Evolutionary conservation across 2,329 filamentous ascomycete genomes (phyloP).

Genomic region (Pleomassaria siparia): DNA sequence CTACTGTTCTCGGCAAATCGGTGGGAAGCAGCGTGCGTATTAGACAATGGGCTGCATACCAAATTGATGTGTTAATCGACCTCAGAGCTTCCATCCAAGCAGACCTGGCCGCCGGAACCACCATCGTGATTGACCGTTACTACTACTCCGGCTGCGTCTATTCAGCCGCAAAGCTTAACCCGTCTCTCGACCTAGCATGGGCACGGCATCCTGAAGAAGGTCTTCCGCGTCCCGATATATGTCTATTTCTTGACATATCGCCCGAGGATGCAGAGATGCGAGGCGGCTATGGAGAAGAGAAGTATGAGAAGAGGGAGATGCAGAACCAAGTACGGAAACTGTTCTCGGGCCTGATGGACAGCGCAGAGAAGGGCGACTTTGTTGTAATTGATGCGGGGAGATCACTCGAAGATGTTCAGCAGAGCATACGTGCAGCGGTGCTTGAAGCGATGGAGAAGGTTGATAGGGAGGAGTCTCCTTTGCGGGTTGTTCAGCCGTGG

Average conservation of each 20-base stretch:
- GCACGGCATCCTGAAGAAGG: constrained; percentile 82
- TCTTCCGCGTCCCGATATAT: constrained; percentile 82
- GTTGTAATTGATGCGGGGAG: constrained; percentile 57
- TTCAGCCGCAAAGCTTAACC: constrained; percentile 81
- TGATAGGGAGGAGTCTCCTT: constrained; percentile 17
- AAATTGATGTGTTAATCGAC: background rate
- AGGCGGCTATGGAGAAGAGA: constrained; percentile 85
- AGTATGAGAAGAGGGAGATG: constrained; percentile 84
- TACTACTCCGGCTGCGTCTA: constrained; percentile 95
- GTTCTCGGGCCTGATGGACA: constrained; percentile 60
- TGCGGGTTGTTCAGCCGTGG: constrained; percentile 35
- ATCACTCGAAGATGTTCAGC: constrained; percentile 54
- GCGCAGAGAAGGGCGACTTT: constrained; percentile 53
- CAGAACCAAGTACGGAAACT: constrained; percentile 76
- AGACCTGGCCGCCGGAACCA: constrained; percentile 65
- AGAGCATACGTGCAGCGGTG: constrained; percentile 29
- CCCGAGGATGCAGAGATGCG: constrained; percentile 70
- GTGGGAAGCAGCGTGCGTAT: constrained; percentile 68
- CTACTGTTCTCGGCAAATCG: constrained; percentile 88
- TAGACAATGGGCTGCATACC: too few relatives aligned
- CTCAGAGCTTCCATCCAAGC: constrained; percentile 40
- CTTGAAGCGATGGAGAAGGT: constrained; percentile 27
- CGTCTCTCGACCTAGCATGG: constrained; percentile 71
- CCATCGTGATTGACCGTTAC: constrained; percentile 86
- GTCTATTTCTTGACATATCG: constrained; percentile 82